Base-by-base conservation (phyloP, 768 basidiomycete genomes). In the Tricholoma terreum region DNA sequence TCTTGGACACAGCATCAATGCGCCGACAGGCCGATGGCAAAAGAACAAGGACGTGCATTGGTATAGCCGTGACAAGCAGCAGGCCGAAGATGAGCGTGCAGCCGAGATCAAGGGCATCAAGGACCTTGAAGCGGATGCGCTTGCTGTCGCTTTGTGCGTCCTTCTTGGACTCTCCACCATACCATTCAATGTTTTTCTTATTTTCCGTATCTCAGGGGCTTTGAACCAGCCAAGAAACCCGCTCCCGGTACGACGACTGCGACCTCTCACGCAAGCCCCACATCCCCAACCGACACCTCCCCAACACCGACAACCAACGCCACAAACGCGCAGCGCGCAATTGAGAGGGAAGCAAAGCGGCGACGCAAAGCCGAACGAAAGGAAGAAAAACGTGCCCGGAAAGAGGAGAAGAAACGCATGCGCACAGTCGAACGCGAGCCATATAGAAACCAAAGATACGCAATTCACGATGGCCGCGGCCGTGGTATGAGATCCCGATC, bases 1-100 rank as follows among this genome's bases (percentile, higher is more conserved):
- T 71, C 84, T 98, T 2, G 95, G 95, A 4, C 92, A 96, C 69
- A 91, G 91, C 53, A 84, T 97, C 74, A 95, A 95, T 67, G 95
- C 95, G 2, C 95, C 95, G 0, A 92, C 92, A 1, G 95, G 95
- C 1, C 80, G 95, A 48, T 98, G 95, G 95, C 95, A 97, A 74
- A 95, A 95, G 75, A 93, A 94, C 76, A 94, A 95, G 70, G 95
- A 98, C 66, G 75, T 98, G 14, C 94, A 96, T 65, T 98, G 95
- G 95, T 98, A 96, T 68, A 83, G 77, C 64, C 85, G 94, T 27
- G 92, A 94, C 4, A 24, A 59, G 33, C 65, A 68, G 1, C 60
- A 65, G 12, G 63, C 63, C 3, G 82, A 83, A 12, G 69, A 69
- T 10, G 84, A 84, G 59, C 77, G 83, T 54, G 64, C 53, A 0